Evolutionary conservation across 148 eudicot genomes (phyloP), one percentile per base, ranked within the genome.

Genomic region (Gaultheria prostrata): DNA sequence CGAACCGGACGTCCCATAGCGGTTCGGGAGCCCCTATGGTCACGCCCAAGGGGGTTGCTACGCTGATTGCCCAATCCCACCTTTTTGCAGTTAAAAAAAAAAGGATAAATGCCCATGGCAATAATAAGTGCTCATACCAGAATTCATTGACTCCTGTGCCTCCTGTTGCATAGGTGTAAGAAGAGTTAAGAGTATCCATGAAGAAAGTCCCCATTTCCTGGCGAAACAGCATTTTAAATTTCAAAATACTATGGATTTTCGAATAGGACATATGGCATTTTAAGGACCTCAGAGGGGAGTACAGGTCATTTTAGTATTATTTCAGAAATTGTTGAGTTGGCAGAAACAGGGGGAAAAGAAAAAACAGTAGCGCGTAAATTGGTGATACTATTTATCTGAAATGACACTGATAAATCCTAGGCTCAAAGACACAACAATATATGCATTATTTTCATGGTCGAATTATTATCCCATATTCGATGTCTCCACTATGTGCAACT

Each of bases 141-240:
- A 87, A 88, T 65, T 97, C 98, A 2, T 43, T 6, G n/a, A 77
- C 92, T 56, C 97, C 92, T 78, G 99, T 92, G 43, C 99, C 99
- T 69, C 98, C 99, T 1, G 99, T 97, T 70, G 96, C 94, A 80
- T 88, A 97, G 88, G 83, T 84, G 28, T 97, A 97, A 35, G 98
- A 93, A 33, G 98, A 85, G 75, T 93, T 97, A 17, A 97, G 90
- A 70, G 90, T 87, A 85, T 94, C 94, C 97, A 97, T 77, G 88
- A 97, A 95, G 88, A 87, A 91, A 49, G 88, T 88, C 26, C 94
- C 95, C 46, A 94, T 94, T 86, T 94, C 97, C 99, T 97, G 92
- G 26, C 63, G 72, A 57, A 84, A 32, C 39, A 61, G 21, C 26
- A 45, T 17, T 49, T 50, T 80, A 18, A 32, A 18, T 61, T 48